Conservation (phyloP, 2,329 filamentous ascomycete species). For the Juglanconis sp. region DNA sequence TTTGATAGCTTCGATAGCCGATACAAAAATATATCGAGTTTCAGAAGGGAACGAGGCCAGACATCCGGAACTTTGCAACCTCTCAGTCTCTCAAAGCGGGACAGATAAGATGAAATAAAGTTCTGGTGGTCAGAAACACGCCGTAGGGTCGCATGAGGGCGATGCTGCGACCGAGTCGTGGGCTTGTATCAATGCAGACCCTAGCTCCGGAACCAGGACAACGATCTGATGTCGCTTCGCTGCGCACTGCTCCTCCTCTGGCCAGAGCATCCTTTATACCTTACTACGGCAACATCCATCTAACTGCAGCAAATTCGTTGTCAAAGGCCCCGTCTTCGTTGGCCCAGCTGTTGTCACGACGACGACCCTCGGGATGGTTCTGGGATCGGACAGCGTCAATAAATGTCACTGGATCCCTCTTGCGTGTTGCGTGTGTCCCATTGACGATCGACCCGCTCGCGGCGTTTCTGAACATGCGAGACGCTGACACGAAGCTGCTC, state of each 20-base stretch:
- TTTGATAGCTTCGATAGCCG: not conserved
- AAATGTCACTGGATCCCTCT: too few species aligned
- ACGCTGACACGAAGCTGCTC: not conserved
- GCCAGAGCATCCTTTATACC: not conserved
- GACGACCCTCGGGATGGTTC: not conserved
- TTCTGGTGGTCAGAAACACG: not conserved
- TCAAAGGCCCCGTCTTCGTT: not conserved
- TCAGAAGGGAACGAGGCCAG: not conserved
- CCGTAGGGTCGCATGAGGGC: not conserved
- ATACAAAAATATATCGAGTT: not conserved
- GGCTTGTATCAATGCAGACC: not conserved
- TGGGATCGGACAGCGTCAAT: not conserved
- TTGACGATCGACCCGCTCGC: not conserved
- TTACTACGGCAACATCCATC: not conserved
- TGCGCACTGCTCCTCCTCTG: not conserved
- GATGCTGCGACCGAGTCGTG: not conserved
- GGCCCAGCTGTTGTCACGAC: constrained; percentile 14
- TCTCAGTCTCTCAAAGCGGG: not conserved
- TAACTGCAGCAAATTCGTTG: not conserved
- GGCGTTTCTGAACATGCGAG: not conserved
- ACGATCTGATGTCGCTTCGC: not conserved
- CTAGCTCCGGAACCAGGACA: not conserved
- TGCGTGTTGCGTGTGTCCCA: not conserved
- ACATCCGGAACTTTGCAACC: not conserved
- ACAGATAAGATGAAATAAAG: not conserved